These are phyloP conservation scores for Ceratorhiza oryzae-sativae DNA, from an alignment of 1,284 basidiomycete species.

Conservation along the genomic window DNA sequence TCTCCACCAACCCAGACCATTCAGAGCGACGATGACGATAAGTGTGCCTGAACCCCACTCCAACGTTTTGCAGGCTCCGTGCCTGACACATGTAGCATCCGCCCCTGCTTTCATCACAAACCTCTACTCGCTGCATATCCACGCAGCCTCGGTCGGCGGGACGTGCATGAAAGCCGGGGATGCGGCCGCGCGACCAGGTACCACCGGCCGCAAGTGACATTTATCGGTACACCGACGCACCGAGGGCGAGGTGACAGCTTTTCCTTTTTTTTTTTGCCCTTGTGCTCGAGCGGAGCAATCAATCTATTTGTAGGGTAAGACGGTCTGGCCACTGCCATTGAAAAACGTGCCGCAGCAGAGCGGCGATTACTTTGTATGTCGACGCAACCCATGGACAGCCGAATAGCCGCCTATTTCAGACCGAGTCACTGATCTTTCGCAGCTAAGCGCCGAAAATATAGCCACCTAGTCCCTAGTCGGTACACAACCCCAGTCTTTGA, in stretches of 20 bases:
- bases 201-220: not conserved
- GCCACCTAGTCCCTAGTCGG: slow-evolving; percentile 5
- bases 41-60: not conserved
- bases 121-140: no score
- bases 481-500: not conserved
- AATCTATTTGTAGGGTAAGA: not conserved
- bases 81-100: not conserved
- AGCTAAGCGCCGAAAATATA: not conserved
- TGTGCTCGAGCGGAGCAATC: no score
- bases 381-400: not conserved
- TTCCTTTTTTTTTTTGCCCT: no score
- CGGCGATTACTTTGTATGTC: not conserved
- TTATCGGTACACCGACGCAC: no score
- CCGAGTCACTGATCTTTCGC: not conserved
- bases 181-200: not conserved
- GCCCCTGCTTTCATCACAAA: not conserved
- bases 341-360: not conserved
- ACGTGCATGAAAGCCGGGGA: not conserved
- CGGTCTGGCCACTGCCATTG: not conserved
- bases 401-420: slow-evolving; percentile 1
- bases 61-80: not conserved
- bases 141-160: no score
- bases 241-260: no score
- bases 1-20: not conserved
- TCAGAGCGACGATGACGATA: slow-evolving; percentile 16